Evolutionary conservation across 2,329 filamentous ascomycete genomes (phyloP).

Genomic region (Calonectria honghensis): DNA sequence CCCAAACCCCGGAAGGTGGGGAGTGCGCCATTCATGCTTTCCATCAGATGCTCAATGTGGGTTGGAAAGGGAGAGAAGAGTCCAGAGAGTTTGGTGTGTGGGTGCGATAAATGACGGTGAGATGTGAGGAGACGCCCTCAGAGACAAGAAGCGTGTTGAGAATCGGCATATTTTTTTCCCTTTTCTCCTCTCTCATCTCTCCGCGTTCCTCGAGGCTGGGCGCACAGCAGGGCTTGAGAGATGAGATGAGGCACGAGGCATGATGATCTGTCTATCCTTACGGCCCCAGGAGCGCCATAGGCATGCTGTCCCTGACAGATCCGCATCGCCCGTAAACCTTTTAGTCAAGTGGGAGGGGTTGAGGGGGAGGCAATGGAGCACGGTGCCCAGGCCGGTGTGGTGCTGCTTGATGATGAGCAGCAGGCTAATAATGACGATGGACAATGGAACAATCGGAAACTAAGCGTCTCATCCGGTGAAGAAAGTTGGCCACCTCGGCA

Average conservation of each 20-base stretch:
- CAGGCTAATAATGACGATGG: slow-evolving; percentile 53
- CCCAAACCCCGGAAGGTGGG: slow-evolving; percentile 36
- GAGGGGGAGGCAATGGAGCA: slow-evolving; percentile 28
- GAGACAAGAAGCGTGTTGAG: slow-evolving; percentile 21
- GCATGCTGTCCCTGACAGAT: slow-evolving; percentile 37
- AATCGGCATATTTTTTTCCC: slow-evolving; percentile 19
- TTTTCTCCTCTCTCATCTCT: slow-evolving; percentile 25
- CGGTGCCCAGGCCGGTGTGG: slow-evolving; percentile 32
- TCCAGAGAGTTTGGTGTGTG: slow-evolving; percentile 34
- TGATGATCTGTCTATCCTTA: slow-evolving; percentile 38
- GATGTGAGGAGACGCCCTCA: slow-evolving; percentile 35
- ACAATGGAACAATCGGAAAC: slow-evolving; percentile 32
- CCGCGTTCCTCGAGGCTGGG: slow-evolving; percentile 17
- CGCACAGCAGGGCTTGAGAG: slow-evolving; percentile 25
- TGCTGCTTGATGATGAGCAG: slow-evolving; percentile 51
- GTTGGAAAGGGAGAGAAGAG: slow-evolving; percentile 38
- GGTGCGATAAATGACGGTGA: slow-evolving; percentile 37
- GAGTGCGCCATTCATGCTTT: slow-evolving; percentile 36
- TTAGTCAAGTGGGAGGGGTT: slow-evolving; percentile 5
- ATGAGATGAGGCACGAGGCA: slow-evolving; percentile 31
- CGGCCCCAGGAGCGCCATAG: slow-evolving; percentile 33
- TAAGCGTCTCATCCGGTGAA: slow-evolving; percentile 35
- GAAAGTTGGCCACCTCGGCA: slow-evolving; percentile 30
- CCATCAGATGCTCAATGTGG: slow-evolving; percentile 30
- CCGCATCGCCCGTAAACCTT: slow-evolving; percentile 35